These are phyloP conservation scores for Gloeopeniophorella convolvens DNA, from an alignment of 768 basidiomycete genomes.

Conservation along the genomic window DNA sequence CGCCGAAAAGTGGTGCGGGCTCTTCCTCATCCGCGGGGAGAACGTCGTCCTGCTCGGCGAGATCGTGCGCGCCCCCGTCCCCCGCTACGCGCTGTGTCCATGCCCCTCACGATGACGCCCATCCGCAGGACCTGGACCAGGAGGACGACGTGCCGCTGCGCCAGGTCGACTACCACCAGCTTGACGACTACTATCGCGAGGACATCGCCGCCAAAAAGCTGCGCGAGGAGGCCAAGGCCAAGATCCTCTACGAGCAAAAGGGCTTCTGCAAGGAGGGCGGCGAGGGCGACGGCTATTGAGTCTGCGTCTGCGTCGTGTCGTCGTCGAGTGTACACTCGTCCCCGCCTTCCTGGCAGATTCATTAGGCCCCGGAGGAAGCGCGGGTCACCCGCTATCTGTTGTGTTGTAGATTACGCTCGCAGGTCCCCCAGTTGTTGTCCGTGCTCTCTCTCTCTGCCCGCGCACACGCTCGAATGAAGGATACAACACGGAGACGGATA, in stretches of 20 bases:
- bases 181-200: conserved; percentile 66
- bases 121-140: conserved; percentile 74
- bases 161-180: conserved; percentile 63
- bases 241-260: conserved; percentile 73
- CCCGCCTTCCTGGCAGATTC: conserved; percentile 30
- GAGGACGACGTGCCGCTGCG: conserved; percentile 83
- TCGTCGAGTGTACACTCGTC: neutral
- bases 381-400: conserved; percentile 21
- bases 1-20: conserved; percentile 81
- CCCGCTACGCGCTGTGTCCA: neutral
- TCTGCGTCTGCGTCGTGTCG: neutral
- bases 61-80: conserved; percentile 59
- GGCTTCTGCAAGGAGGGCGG: conserved; percentile 95
- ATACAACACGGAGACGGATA: neutral
- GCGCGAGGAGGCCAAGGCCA: conserved; percentile 77
- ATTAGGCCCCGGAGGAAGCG: conserved; percentile 29
- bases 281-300: conserved; percentile 91
- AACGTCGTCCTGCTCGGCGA: conserved; percentile 97
- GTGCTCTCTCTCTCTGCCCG: neutral
- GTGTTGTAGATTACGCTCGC: conserved; percentile 29
- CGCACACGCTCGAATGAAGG: neutral
- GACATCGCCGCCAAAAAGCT: conserved; percentile 70
- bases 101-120: neutral
- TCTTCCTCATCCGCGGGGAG: conserved; percentile 95
- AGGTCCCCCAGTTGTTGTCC: conserved; percentile 6